Conservation (phyloP, 2,329 filamentous ascomycete species). For the Dactylellina cionopaga region DNA sequence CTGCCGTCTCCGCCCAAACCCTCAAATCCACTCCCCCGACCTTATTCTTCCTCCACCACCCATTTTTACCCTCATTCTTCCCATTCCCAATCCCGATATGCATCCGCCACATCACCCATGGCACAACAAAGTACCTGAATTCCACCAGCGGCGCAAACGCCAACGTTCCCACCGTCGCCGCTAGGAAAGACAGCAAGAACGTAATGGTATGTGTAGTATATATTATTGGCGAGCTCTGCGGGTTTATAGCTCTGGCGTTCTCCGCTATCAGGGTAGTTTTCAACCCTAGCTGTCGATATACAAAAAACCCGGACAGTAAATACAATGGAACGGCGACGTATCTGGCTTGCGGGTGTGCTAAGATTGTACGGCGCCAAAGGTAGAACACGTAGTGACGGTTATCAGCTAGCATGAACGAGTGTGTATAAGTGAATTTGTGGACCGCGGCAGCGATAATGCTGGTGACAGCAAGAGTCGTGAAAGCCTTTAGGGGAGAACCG, state of each 20-base stretch:
- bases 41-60: slow-evolving; percentile 28
- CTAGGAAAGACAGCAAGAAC: slow-evolving; percentile 70
- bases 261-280: slow-evolving; percentile 36
- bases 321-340: slow-evolving; percentile 78
- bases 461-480: slow-evolving; percentile 58
- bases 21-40: slow-evolving; percentile 60
- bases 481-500: slow-evolving; percentile 28
- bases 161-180: slow-evolving; percentile 79
- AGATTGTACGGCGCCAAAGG: slow-evolving; percentile 84
- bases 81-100: slow-evolving; percentile 64
- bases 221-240: slow-evolving; percentile 59
- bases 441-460: slow-evolving; percentile 67
- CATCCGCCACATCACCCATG: slow-evolving; percentile 92
- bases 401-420: slow-evolving; percentile 94
- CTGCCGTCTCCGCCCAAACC: slow-evolving; percentile 72
- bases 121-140: slow-evolving; percentile 93
- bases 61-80: slow-evolving; percentile 1
- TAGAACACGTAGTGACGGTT: slow-evolving; percentile 99
- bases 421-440: slow-evolving; percentile 87
- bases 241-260: slow-evolving; percentile 53
- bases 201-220: slow-evolving; percentile 66
- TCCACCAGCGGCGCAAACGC: slow-evolving; percentile 92
- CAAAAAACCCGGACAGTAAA: slow-evolving; percentile 73
- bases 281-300: slow-evolving; percentile 70
- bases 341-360: slow-evolving; percentile 71